Conservation (phyloP, 2,329 filamentous ascomycete species). For the Raffaelea arxii region DNA sequence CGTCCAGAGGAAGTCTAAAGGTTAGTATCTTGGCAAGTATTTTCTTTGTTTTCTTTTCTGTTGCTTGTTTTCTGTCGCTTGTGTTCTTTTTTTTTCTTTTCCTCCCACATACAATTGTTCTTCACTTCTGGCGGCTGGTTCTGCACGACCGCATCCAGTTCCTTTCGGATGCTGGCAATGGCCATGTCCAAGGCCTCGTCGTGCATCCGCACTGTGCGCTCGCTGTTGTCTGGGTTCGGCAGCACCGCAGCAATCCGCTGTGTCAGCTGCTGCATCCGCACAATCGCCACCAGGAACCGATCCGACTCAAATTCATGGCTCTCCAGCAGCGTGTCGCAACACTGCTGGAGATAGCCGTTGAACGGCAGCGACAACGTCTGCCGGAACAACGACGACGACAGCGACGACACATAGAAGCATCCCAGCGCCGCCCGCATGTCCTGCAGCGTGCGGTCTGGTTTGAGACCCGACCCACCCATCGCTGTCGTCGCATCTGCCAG, state of each 20-base stretch:
- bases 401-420: constrained; percentile 26
- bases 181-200: constrained; percentile 22
- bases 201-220: constrained; percentile 8
- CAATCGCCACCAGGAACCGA: constrained; percentile 20
- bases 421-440: constrained; percentile 31
- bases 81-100: too few relatives aligned
- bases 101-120: constrained; percentile 13
- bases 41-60: too few relatives aligned
- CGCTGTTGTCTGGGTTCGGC: constrained; percentile 14
- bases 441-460: constrained; percentile 18
- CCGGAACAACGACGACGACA: constrained; percentile 24
- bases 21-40: not conserved
- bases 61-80: too few relatives aligned
- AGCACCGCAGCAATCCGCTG: constrained; percentile 19
- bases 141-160: constrained; percentile 19
- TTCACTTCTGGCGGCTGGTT: constrained; percentile 12
- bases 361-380: constrained; percentile 22
- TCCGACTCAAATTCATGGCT: constrained; percentile 22
- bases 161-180: constrained; percentile 21
- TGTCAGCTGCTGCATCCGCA: constrained; percentile 24
- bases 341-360: constrained; percentile 23
- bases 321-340: constrained; percentile 20
- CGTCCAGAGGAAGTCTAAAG: constrained; percentile 22
- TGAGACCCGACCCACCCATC: constrained; percentile 2
- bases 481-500: constrained; percentile 22